Base-by-base conservation (phyloP, 352 stramenopile species). In the Globisporangium middletonii region DNA sequence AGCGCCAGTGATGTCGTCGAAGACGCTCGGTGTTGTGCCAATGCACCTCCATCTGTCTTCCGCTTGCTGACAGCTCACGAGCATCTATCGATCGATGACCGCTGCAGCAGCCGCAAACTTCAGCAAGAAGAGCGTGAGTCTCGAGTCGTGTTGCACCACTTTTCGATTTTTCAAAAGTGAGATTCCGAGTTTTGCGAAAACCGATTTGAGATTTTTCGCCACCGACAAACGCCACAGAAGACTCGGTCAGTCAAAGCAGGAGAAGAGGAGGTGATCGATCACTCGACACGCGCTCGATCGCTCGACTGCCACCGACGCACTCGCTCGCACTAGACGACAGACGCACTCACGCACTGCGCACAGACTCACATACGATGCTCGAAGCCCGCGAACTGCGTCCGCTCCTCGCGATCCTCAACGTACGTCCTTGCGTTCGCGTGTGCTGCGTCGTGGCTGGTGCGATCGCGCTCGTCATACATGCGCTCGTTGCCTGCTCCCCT, bases 321-420 rank as follows among this genome's bases (percentile, higher is more conserved):
- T 38, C 33, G 4, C 33, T 38, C 33, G 7, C 7, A 38, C 6
- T 9, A 38, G 33, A 38, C 33, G 33, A 38, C 33, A 38, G 33
- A 38, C 33, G 12, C 16, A 50, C 23, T 28, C 46, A 4, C 33
- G 49, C 16, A 15, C 35, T 16, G 16, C n/a, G 46, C 15, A 30
- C 47, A 71, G 23, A 37, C 23, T 12, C 33, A 53, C 9, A 18
- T 42, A 71, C 42, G 49, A 94, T 94, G 84, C 67, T 94, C 56
- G 84, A 94, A 57, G 86, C 76, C 59, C 75, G 84, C 72, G 84
- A 94, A 60, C 71, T 94, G 63, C 77, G 81, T 50, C 80, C 81
- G 63, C 72, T 94, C 50, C 76, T 94, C 54, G 65, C 78, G 52
- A 86, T 94, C 54, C 77, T 94, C 54, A 94, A 90, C 73, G 84